phyloP scores from a whole-genome alignment of 768 basidiomycete genomes.

The Leccinum imitatum region DNA sequence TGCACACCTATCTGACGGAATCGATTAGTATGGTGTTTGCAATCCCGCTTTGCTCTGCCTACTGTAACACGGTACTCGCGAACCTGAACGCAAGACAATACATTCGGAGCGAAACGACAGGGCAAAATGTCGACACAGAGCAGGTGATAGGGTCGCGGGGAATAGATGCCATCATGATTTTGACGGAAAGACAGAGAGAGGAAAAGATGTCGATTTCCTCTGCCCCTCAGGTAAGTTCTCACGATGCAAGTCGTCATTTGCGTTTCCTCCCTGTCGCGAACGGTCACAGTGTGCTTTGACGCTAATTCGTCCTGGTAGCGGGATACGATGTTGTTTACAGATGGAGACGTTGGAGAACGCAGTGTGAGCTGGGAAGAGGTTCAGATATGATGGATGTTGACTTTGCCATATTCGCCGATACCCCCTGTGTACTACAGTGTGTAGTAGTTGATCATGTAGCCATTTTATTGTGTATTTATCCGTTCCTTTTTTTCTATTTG shows the following conservation, averaged over 20 bases:
- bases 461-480: no score
- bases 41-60: slow-evolving; percentile 10
- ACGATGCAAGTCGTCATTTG: neutral
- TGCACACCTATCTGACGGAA: neutral
- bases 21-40: neutral
- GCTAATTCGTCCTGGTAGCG: neutral
- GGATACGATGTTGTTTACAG: neutral
- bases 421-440: neutral
- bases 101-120: neutral
- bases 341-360: neutral
- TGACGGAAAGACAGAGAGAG: neutral
- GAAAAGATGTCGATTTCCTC: neutral
- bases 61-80: slow-evolving; percentile 20
- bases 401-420: neutral
- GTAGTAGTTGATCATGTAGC: neutral
- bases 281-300: neutral
- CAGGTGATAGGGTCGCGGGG: neutral
- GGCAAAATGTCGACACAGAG: neutral
- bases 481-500: no score
- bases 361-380: neutral
- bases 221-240: neutral
- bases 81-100: slow-evolving; percentile 15
- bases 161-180: neutral
- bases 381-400: neutral
- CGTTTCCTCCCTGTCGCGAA: neutral